Base-by-base conservation (phyloP, 345 rosid species). In the Erodium maritimum region DNA sequence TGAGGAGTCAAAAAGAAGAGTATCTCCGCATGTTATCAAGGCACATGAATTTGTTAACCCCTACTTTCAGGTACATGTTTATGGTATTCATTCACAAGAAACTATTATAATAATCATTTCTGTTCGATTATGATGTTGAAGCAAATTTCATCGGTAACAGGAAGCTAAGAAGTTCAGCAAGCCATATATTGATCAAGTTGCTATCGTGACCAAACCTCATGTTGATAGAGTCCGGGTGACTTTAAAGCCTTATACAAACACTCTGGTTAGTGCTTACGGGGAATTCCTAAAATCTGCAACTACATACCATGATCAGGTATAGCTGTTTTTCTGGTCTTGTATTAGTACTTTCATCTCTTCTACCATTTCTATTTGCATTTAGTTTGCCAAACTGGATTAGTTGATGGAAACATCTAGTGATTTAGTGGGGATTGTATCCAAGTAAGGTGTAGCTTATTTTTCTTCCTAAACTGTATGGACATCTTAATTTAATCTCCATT, bases 181-280 rank as follows among this genome's bases (percentile, higher is more conserved):
- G 86, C 99, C 96, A 57, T 84, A 85, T 60, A 76, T 94, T 18
- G 95, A 90, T 69, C 95, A 85, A 65, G 82, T 82, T 65, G 97
- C 91, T 55, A 78, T 87, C 21, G 67, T 77, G 50, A 73, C 95
- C 11, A 94, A 85, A 69, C 99, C 97, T 69, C 99, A 87, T 73
- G 86, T 84, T 58, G 95, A 85, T 55, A 85, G 77, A 57, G 73
- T 80, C 23, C 71, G 75, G 61, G 71, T 84, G 70, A 80, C 73
- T 58, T 48, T 82, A 74, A 90, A 85, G 72, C 99, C 99, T 42
- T 90, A 85, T 61, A 83, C 84, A 18, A 82, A 85, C 62, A 65
- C 87, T 67, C 72, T 75, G 14, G 78, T 87, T 65, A 80, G 58
- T 48, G 79, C 76, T 46, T 94, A 80, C 61, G 85, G 83, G 57